Conservation (phyloP, 2,329 filamentous ascomycete species). For the Calonectria pteridis region DNA sequence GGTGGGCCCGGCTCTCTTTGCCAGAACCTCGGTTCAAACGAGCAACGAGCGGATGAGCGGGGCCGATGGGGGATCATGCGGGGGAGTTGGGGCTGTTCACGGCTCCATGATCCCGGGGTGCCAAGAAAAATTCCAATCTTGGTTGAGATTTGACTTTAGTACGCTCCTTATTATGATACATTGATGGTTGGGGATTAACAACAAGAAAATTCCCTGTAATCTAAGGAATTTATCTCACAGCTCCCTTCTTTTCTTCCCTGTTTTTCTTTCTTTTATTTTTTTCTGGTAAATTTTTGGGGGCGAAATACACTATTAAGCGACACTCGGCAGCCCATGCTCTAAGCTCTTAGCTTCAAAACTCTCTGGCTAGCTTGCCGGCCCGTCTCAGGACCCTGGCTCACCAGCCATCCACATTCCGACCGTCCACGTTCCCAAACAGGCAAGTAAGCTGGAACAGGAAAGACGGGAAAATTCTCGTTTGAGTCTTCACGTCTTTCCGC, state of each 20-base stretch:
- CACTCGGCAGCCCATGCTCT: not conserved
- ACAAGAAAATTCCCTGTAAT: not conserved
- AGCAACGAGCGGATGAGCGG: not conserved
- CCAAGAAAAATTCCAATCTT: not conserved
- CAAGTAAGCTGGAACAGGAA: not conserved
- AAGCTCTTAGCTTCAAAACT: not conserved
- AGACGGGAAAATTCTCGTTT: not conserved
- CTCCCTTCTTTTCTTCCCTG: too few species aligned
- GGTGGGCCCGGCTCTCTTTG: not conserved
- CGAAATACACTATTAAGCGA: not conserved
- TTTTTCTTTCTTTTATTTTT: not conserved
- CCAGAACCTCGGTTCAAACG: not conserved
- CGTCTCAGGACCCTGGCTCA: not conserved
- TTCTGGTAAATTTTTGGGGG: not conserved
- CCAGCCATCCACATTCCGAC: not conserved
- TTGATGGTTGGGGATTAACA: not conserved
- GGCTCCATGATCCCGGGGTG: not conserved
- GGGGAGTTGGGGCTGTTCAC: not conserved
- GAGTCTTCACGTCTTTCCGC: not conserved
- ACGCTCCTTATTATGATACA: not conserved
- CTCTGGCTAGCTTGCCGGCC: not conserved
- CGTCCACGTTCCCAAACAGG: not conserved
- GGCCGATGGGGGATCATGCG: not conserved
- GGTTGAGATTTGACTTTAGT: not conserved
- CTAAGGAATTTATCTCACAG: not conserved